Evolutionary conservation across 352 stramenopile genomes (phyloP), one percentile per base, ranked within the genome.

Genomic region (Phytophthora pluvialis): DNA sequence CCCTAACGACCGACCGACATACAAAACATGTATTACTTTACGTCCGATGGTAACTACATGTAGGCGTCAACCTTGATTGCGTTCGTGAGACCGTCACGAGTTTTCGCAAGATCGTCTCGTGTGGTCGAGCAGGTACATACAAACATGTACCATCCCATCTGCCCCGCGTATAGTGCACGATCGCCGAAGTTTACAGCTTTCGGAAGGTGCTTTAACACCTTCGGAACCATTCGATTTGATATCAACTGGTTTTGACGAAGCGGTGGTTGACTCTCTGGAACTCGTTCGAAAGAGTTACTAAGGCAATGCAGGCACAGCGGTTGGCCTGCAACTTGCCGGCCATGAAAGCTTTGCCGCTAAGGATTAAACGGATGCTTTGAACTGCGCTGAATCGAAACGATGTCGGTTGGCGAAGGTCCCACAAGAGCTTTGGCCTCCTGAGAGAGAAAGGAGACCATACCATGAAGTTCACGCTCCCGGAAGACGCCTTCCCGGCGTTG

Each of bases 391-490:
- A 42, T 42, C 15, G 39, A 26, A 40, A 12, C 29, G 9, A 50
- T 50, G 46, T 57, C 29, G 46, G 29, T 53, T 53, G 28, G 15
- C 5, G 35, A 32, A 21, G 29, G 31, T 13, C 48, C 44, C 57
- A 64, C 46, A 59, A 48, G 6, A 33, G 45, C 11, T 64, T 50
- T 51, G 12, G 15, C 8, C 32, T 62, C 47, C 26, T 29, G 8
- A 47, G 49, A 42, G 5, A n/a, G 10, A 50, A 21, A 13, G 21
- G 21, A 21, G 21, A 21, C 21, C 21, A 42, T 12, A 33, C 12
- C 16, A 84, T 79, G 72, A 77, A 77, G 60, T 77, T 84, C 60
- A 75, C 64, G 40, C 65, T 85, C 32, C 71, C 77, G 11, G 52
- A 62, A 18, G 68, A 77, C 47, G 65, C 69, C 7, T 78, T 85